Percentiles rank a stretch among this genome's conserved stretches.
These are phyloP conservation scores for Globisporangium viniferum DNA, from an alignment of 352 stramenopile genomes.

Conservation along the genomic window DNA sequence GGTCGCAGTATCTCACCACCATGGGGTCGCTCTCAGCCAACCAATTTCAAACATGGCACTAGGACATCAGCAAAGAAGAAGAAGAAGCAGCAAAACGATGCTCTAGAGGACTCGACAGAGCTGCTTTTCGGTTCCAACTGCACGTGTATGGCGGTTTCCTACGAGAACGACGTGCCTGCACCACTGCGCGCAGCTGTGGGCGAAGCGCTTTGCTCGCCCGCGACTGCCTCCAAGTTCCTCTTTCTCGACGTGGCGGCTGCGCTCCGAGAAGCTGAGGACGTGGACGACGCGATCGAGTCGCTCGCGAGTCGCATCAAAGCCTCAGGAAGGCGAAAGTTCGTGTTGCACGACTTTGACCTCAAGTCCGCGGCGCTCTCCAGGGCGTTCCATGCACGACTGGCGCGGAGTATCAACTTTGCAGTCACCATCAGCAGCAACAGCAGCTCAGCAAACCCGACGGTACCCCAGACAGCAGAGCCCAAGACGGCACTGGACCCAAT, in stretches of 20 bases:
- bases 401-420: slow-evolving; percentile 24
- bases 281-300: slow-evolving; percentile 10
- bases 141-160: not conserved
- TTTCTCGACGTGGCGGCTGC: slow-evolving; percentile 29
- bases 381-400: slow-evolving; percentile 17
- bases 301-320: slow-evolving; percentile 19
- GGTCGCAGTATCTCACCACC: too few species aligned
- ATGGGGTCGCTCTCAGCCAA: not conserved
- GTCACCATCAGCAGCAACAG: slow-evolving; percentile 21
- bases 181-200: not conserved
- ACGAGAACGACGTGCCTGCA: not conserved
- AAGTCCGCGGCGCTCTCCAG: slow-evolving; percentile 9
- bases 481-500: not conserved
- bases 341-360: slow-evolving; percentile 25
- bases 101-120: not conserved
- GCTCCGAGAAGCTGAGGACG: slow-evolving; percentile 1
- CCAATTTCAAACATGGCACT: not conserved
- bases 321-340: slow-evolving; percentile 23
- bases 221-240: slow-evolving; percentile 21
- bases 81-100: not conserved
- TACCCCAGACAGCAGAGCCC: not conserved
- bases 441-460: not conserved
- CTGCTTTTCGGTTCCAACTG: not conserved
- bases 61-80: not conserved
- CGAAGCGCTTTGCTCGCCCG: not conserved